These are phyloP conservation scores for Hexamita inflata DNA, from an alignment of 208 protist species.

Conservation along the genomic window DNA sequence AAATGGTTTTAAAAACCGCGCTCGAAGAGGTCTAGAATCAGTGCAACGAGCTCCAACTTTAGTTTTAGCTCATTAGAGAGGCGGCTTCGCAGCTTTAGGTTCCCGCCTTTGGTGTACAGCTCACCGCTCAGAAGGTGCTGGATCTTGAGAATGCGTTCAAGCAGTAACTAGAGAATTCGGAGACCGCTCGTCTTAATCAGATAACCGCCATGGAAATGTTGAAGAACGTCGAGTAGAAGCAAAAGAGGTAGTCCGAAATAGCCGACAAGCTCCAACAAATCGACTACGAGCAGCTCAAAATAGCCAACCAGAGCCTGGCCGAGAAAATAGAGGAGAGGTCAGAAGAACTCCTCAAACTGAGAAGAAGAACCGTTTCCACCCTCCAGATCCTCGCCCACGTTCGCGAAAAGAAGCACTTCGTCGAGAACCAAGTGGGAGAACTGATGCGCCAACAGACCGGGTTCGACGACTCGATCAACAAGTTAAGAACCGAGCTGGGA, in stretches of 20 bases:
- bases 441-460: constrained; percentile 63
- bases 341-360: constrained; percentile 80
- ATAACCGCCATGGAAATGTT: neutral
- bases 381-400: constrained; percentile 84
- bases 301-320: constrained; percentile 89
- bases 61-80: neutral
- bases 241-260: neutral
- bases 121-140: neutral
- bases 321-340: constrained; percentile 93
- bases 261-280: constrained; percentile 69
- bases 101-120: neutral
- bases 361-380: constrained; percentile 73
- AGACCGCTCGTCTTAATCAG: neutral
- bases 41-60: neutral
- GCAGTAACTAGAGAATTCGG: neutral
- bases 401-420: constrained; percentile 87
- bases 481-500: constrained; percentile 63
- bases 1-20: neutral
- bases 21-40: neutral
- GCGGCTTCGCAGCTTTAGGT: neutral
- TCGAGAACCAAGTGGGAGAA: constrained; percentile 65
- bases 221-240: neutral
- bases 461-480: constrained; percentile 65
- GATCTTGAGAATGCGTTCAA: neutral
- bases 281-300: constrained; percentile 95